A percentile compares a stretch with the other conserved stretches of the same genome.
These are phyloP conservation scores for Erodium maritimum DNA, from an alignment of 345 rosid genomes.

Conservation along the genomic window DNA sequence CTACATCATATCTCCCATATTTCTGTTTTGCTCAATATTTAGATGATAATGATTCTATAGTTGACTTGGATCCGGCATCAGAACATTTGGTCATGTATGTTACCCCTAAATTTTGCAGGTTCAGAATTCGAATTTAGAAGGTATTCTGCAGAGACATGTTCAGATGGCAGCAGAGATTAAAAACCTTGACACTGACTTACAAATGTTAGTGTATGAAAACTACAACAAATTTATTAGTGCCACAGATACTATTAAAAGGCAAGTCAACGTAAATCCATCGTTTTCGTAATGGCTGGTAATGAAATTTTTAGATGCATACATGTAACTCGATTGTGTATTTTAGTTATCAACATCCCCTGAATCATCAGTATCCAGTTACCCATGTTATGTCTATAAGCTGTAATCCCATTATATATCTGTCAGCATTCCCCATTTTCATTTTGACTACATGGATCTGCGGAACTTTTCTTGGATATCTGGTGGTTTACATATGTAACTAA, in stretches of 20 bases:
- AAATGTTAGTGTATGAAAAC: conserved; percentile 92
- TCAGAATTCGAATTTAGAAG: conserved; percentile 74
- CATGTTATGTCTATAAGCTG: not conserved
- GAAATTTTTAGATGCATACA: not conserved
- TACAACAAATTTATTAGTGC: conserved; percentile 97
- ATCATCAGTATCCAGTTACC: too few relatives aligned
- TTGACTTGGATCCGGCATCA: not conserved
- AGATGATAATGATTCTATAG: not conserved
- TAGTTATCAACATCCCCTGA: not conserved
- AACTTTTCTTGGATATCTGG: not conserved
- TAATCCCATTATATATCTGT: not conserved
- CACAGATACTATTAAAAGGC: conserved; percentile 97
- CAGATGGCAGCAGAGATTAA: conserved; percentile 97
- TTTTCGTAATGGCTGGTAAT: not conserved
- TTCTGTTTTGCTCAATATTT: not conserved
- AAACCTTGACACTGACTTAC: conserved; percentile 95
- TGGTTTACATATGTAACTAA: not conserved
- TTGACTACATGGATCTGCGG: not conserved
- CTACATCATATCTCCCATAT: not conserved
- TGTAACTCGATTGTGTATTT: not conserved
- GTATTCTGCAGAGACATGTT: conserved; percentile 80
- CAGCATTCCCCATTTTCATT: too few relatives aligned
- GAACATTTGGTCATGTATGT: not conserved
- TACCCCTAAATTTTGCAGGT: conserved; percentile 29
- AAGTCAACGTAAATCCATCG: not conserved